A percentile compares a stretch with the other conserved stretches of the same genome.
Conservation (phyloP, 2,329 filamentous ascomycete genomes). For the Sclerotiophoma versabilis region DNA sequence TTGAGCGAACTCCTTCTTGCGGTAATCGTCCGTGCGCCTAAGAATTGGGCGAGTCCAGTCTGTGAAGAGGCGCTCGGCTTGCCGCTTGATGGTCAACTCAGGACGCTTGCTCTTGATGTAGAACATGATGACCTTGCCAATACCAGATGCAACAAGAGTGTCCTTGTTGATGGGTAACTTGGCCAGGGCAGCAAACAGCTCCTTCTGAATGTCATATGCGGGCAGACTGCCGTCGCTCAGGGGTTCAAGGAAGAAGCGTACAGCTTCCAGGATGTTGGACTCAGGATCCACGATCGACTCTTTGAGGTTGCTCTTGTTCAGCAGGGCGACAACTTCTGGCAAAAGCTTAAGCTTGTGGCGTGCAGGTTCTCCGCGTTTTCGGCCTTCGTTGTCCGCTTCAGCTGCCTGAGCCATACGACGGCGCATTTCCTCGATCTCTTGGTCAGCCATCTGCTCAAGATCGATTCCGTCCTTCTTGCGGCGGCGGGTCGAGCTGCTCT, state of each 20-base stretch:
- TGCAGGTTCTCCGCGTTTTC: constrained; percentile 79
- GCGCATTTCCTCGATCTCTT: constrained; percentile 87
- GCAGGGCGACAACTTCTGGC: constrained; percentile 83
- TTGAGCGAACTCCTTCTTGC: constrained; percentile 76
- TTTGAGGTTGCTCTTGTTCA: constrained; percentile 88
- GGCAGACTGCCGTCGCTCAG: constrained; percentile 92
- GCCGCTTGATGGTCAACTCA: constrained; percentile 87
- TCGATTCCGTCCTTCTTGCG: constrained; percentile 91
- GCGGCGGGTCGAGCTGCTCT: constrained; percentile 76
- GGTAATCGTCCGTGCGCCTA: constrained; percentile 92
- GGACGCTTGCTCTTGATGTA: constrained; percentile 95
- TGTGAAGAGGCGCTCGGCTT: constrained; percentile 88
- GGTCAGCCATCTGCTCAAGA: constrained; percentile 87
- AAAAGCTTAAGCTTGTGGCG: constrained; percentile 93
- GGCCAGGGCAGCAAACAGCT: constrained; percentile 82
- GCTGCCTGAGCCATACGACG: constrained; percentile 90
- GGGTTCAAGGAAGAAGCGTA: constrained; percentile 97
- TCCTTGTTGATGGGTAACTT: constrained; percentile 91
- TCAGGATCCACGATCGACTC: constrained; percentile 90
- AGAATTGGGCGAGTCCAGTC: constrained; percentile 97
- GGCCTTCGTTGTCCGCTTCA: constrained; percentile 82
- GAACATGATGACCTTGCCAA: constrained; percentile 95
- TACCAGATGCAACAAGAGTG: constrained; percentile 84
- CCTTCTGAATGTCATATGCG: constrained; percentile 96
- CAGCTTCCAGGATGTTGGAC: constrained; percentile 90